Evolutionary conservation across 352 stramenopile species (phyloP), one percentile per base, ranked within the genome.

Genomic region (Phytophthora sp.): DNA sequence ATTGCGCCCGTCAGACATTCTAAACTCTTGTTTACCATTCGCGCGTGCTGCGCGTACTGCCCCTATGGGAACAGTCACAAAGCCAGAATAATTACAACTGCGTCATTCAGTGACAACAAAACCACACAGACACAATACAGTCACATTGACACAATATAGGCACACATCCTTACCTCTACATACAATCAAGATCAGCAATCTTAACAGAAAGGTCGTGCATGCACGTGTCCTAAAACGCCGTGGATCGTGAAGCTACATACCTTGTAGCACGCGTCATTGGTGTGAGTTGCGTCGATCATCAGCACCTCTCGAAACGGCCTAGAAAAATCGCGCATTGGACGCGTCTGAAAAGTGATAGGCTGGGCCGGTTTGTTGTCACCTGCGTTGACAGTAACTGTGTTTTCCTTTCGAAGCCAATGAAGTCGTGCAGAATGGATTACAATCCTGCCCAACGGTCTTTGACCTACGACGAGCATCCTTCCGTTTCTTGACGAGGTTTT

Each of bases 281-380:
- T 41, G 27, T 61, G 39, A 9, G 53, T 60, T 2, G 53, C 53
- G 18, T 42, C 36, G 1, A 44, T n/a, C 26, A 60, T 31, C 24
- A 51, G 18, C n/a, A 60, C 52, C 26, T 52, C 27, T 8, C 18
- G 29, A 8, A 61, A 61, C 15, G n/a, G 38, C 53, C 23, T 31
- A 61, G n/a, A 42, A 24, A 52, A 31, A 7, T 39, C 12, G 7
- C 53, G 53, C 53, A 45, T 61, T 26, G 51, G 53, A 1, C 31
- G 53, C 8, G 38, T 42, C 27, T 60, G 39, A 12, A 60, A 60
- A 18, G 38, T 60, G 39, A 52, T 52, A 7, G 38, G 51, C 18
- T 61, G 26, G 6, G 39, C 39, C 12, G 36, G 13, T 18, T 61
- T 53, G 27, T 42, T 2, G 13, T 52, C 39, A 15, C 52, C 53